phyloP scores from a whole-genome alignment of 2,329 filamentous ascomycete genomes.

The Colletotrichum nymphaeae region DNA sequence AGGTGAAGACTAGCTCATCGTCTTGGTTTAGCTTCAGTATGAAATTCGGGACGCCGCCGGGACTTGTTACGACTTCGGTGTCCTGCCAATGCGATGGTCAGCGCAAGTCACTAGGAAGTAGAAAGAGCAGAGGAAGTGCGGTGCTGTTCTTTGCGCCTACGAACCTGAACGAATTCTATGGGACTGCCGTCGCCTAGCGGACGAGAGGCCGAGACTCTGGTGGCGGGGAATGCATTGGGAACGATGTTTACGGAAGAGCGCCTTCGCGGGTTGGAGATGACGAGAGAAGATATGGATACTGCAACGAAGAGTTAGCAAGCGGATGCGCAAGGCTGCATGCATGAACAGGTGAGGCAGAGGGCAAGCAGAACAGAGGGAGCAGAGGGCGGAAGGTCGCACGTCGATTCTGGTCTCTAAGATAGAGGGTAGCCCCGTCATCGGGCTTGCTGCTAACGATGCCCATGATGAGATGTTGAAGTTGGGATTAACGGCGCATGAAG shows the following conservation, averaged over 20 bases:
- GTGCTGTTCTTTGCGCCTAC: conserved; percentile 42
- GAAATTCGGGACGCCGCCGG: conserved; percentile 72
- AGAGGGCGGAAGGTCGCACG: conserved; percentile 66
- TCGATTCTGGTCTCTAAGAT: conserved; percentile 90
- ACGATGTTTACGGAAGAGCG: conserved; percentile 81
- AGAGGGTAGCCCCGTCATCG: conserved; percentile 85
- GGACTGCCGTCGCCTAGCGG: conserved; percentile 79
- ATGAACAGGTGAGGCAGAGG: conserved; percentile 31
- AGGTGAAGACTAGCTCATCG: conserved; percentile 92
- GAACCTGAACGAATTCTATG: conserved; percentile 92
- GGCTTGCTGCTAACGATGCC: conserved; percentile 90
- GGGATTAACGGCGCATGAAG: conserved; percentile 29
- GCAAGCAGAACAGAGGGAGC: conserved; percentile 13
- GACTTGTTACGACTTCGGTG: conserved; percentile 68
- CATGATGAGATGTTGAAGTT: conserved; percentile 69
- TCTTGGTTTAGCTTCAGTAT: conserved; percentile 89
- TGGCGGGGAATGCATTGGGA: conserved; percentile 90
- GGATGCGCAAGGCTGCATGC: conserved; percentile 34
- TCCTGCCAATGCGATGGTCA: conserved; percentile 67
- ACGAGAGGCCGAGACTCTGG: conserved; percentile 78
- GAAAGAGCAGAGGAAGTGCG: neutral
- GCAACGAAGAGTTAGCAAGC: conserved; percentile 38
- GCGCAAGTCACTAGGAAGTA: neutral
- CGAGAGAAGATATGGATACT: conserved; percentile 91
- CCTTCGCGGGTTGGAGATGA: conserved; percentile 82